A percentile compares a stretch with the other conserved stretches of the same genome.
Evolutionary conservation across 306 rosid species (phyloP).

Genomic region (Vigna trinervia): DNA sequence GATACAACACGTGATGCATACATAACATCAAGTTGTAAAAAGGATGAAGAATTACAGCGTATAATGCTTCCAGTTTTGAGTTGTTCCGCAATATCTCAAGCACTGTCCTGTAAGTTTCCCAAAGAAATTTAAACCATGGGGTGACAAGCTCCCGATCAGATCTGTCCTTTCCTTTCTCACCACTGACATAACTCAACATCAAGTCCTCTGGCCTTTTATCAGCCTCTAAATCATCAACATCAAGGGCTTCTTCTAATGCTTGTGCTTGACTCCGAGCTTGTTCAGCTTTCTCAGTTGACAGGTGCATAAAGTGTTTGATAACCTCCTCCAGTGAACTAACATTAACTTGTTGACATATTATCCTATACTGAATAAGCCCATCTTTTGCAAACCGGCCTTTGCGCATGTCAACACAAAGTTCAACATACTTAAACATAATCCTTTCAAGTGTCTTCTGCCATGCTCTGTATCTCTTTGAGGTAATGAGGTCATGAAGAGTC

Average conservation of each 20-base stretch:
- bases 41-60: conserved; percentile 68
- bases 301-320: conserved; percentile 96
- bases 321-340: conserved; percentile 96
- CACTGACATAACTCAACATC: conserved; percentile 95
- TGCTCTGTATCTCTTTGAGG: conserved; percentile 88
- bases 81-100: conserved; percentile 95
- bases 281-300: conserved; percentile 96
- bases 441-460: conserved; percentile 96
- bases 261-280: conserved; percentile 96
- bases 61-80: conserved; percentile 91
- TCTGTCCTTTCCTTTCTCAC: conserved; percentile 95
- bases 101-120: conserved; percentile 98
- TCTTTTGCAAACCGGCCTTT: conserved; percentile 96
- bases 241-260: conserved; percentile 93
- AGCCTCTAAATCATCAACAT: conserved; percentile 96
- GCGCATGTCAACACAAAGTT: conserved; percentile 88
- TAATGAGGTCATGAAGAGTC: conserved; percentile 88
- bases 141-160: conserved; percentile 96
- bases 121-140: conserved; percentile 95
- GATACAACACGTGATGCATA: background rate
- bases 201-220: conserved; percentile 97
- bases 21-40: background rate
- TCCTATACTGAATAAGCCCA: conserved; percentile 94
- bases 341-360: conserved; percentile 97
- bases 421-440: conserved; percentile 96